Base-by-base conservation (phyloP, 2,329 filamentous ascomycete species). In the Beauveria caledonica region DNA sequence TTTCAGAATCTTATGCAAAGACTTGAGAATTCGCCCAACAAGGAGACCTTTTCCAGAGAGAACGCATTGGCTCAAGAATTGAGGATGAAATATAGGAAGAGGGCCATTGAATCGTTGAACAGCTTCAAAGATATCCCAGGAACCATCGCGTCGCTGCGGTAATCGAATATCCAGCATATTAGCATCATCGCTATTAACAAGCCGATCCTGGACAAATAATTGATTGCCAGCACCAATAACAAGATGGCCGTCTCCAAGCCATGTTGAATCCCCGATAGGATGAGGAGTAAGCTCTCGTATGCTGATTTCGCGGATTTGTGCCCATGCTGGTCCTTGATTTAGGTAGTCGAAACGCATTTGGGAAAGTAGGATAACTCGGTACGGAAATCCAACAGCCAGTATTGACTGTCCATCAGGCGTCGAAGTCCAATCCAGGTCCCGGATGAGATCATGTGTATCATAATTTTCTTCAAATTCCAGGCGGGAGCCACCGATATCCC, bases 281-380 rank as follows among this genome's bases (percentile, higher is more conserved):
- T 96, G 90, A 29, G 92, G 90, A 13, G 92, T 96, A 42, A 92
- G 78, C 62, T 92, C 87, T 63, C 88, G 82, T 62, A 92, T 92
- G 67, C 82, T 86, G 60, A 97, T 90, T 69, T 96, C 89, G 50
- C 89, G 82, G 62, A 97, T 88, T 25, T 88, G 81, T 1, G 90
- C 88, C 92, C 92, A 97, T 0, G 92, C 90, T n/a, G 91, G 89
- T 1, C 89, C 88, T 63, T 90, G 87, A 67, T 92, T 91, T 19
- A 96, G 79, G 70, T 96, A 96, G 72, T 96, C 91, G 69, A 94
- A 97, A 13, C 92, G 88, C 76, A 96, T 86, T 69, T 97, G 92
- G 6, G 89, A 87, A 27, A 96, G 81, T 2, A 97, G 79, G 33
- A 95, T 75, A 5, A 97, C 87, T 60, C 88, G 85, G 64, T 92